Evolutionary conservation across 305 asterid species (phyloP).

Genomic region (Ruellia speciosa): DNA sequence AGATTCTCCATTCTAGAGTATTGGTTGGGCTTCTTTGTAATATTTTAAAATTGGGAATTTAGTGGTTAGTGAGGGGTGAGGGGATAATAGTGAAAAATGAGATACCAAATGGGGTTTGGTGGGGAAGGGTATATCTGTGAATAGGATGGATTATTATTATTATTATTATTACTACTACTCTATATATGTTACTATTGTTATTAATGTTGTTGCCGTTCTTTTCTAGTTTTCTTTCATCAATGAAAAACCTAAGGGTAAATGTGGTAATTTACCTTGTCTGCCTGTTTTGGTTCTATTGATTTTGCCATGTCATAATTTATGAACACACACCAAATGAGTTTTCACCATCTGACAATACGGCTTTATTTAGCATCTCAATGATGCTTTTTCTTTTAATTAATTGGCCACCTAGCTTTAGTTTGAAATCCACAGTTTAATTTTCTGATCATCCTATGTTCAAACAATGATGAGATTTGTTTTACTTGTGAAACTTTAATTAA

Average conservation of each 20-base stretch:
- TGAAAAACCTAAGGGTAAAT: conserved; percentile 24
- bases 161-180: too few species aligned
- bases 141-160: conserved; percentile 25
- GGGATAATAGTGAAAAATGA: conserved; percentile 18
- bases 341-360: not conserved
- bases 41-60: conserved; percentile 17
- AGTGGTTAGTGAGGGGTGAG: conserved; percentile 16
- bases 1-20: conserved; percentile 15
- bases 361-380: not conserved
- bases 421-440: not conserved
- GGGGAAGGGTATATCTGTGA: conserved; percentile 31
- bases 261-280: conserved; percentile 23
- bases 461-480: not conserved
- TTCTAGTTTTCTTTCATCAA: conserved; percentile 15
- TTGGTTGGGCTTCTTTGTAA: not conserved
- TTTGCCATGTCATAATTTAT: conserved; percentile 1
- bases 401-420: not conserved
- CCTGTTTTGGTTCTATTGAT: not conserved
- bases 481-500: not conserved
- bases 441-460: not conserved
- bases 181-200: not conserved
- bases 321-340: too few species aligned
- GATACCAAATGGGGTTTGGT: conserved; percentile 21
- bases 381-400: not conserved
- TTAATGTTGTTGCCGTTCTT: not conserved